phyloP scores from a whole-genome alignment of 345 rosid species.

The Citrus maxima region DNA sequence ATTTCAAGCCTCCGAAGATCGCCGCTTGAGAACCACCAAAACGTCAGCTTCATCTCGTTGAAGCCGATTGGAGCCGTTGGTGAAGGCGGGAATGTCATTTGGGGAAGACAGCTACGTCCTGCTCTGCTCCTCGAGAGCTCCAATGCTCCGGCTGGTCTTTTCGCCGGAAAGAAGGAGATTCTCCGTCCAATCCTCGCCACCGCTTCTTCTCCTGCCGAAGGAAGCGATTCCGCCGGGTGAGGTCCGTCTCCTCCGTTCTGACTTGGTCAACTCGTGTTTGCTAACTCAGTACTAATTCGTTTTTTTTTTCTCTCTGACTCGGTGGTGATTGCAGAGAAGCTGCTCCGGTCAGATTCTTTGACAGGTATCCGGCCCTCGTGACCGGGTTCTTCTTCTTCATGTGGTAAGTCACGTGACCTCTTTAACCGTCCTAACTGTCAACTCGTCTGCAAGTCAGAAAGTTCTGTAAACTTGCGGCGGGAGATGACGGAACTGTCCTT shows the following conservation, averaged over 20 bases:
- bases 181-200: slow-evolving; percentile 57
- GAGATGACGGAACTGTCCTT: slow-evolving; percentile 8
- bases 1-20: slow-evolving; percentile 35
- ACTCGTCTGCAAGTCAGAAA: neutral
- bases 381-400: slow-evolving; percentile 98
- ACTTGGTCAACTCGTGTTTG: slow-evolving; percentile 18
- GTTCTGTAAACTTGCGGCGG: neutral
- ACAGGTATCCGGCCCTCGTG: slow-evolving; percentile 69
- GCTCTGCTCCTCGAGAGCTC: slow-evolving; percentile 53
- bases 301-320: slow-evolving; percentile 13
- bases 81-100: slow-evolving; percentile 74
- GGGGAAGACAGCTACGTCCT: slow-evolving; percentile 86
- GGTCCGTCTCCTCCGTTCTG: slow-evolving; percentile 72
- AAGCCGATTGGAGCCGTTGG: slow-evolving; percentile 53
- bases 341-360: slow-evolving; percentile 64
- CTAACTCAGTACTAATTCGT: neutral
- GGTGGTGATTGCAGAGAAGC: slow-evolving; percentile 43
- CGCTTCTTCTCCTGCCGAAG: slow-evolving; percentile 68
- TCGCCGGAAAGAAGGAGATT: slow-evolving; percentile 34
- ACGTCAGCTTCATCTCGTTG: slow-evolving; percentile 19
- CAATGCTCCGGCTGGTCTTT: neutral
- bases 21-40: slow-evolving; percentile 28
- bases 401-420: slow-evolving; percentile 54
- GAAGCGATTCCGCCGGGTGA: slow-evolving; percentile 97
- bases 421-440: neutral